Evolutionary conservation across 1,284 basidiomycete species (phyloP), one percentile per base, ranked within the genome.

Genomic region (Stereum hirsutum): DNA sequence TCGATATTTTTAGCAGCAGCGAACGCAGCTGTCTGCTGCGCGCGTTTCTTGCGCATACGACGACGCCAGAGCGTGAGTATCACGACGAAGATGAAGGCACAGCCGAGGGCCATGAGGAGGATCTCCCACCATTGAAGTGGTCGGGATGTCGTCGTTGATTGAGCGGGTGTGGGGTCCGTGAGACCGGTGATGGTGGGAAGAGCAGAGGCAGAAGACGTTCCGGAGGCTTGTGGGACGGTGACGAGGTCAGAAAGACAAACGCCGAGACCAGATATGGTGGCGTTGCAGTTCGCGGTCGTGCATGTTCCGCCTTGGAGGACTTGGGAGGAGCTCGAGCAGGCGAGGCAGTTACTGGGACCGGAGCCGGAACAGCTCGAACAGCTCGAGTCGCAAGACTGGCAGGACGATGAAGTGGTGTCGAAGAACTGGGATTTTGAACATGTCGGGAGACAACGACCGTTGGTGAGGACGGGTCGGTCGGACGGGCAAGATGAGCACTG

Each of bases 51-150:
- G 57, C 78, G 74, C 33, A 76, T 76, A 32, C 73, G 75, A 24
- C 82, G 70, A 31, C 87, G 75, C 75, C 78, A 87, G 52, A 69
- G 69, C 62, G 76, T 69, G 44, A 89, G 52, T 49, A 85, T 56
- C 32, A 74, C 59, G 30, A 87, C 46, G 57, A 87, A 82, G 58
- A 89, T 80, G 61, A 86, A 81, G 10, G 80, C 77, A 56, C 82
- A 85, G 6, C 86, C 86, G 25, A 87, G 71, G 0, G 80, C 68
- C 81, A 89, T 88, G 46, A 89, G 71, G 32, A 88, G 66, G 50
- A 88, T 88, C 61, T 89, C 69, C 86, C 87, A 89, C 83, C 85
- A 87, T 46, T 66, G 63, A 10, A 89, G 62, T 14, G 62, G 49
- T 31, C 59, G 62, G 10, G 52, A 49, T 19, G 54, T 51, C 32